phyloP scores from a whole-genome alignment of 2,329 filamentous ascomycete species.

The Coleophoma eucalyptorum region DNA sequence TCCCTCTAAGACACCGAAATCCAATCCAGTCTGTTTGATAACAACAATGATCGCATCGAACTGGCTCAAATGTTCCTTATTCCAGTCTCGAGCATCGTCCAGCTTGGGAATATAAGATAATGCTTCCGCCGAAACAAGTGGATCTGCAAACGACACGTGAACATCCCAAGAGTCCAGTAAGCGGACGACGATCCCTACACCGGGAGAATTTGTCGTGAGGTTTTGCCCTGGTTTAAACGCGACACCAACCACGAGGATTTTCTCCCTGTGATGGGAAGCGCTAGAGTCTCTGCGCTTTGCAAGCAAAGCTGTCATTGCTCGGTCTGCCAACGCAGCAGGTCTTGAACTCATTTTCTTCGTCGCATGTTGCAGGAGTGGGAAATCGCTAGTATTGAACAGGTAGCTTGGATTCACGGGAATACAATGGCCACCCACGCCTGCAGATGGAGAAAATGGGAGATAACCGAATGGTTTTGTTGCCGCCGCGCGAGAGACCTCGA shows the following conservation, averaged over 20 bases:
- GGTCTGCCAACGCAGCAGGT: conserved; percentile 3
- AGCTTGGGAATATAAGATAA: neutral
- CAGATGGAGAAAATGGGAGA: conserved; percentile 39
- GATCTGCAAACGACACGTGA: neutral
- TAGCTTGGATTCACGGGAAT: conserved; percentile 54
- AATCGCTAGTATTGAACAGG: conserved; percentile 41
- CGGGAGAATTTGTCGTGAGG: conserved; percentile 5
- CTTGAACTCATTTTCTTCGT: conserved; percentile 3
- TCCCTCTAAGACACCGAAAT: neutral
- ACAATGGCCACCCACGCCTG: conserved; percentile 52
- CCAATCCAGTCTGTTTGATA: neutral
- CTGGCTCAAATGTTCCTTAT: neutral
- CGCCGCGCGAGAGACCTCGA: conserved; percentile 45
- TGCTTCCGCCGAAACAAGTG: neutral
- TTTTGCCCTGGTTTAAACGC: conserved; percentile 10
- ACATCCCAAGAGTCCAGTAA: neutral
- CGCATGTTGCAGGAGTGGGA: conserved; percentile 36
- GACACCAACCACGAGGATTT: conserved; percentile 7
- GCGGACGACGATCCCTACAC: neutral
- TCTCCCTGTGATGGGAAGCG: neutral
- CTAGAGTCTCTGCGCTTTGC: neutral
- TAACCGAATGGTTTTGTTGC: conserved; percentile 51
- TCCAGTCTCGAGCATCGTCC: neutral
- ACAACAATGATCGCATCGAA: neutral
- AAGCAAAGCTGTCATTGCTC: neutral